Conservation (phyloP, 1,284 basidiomycete species). For the Athelia psychrophila region DNA sequence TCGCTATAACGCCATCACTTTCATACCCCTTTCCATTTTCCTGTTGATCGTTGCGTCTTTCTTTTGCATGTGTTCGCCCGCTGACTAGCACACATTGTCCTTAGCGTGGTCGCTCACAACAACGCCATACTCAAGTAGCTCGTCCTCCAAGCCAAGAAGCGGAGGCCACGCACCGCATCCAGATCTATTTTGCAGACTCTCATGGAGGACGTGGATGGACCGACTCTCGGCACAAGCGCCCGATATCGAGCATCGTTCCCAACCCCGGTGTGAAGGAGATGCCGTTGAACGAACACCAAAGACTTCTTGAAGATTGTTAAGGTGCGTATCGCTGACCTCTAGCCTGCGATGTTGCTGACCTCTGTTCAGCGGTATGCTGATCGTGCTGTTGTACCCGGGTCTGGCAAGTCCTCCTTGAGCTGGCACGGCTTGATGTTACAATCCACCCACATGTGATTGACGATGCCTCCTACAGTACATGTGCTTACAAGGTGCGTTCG, state of each 20-base stretch:
- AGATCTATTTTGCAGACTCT: slow-evolving; percentile 84
- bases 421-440: too few relatives aligned
- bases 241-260: slow-evolving; percentile 76
- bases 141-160: slow-evolving; percentile 82
- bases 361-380: slow-evolving; percentile 58
- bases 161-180: slow-evolving; percentile 76
- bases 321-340: neutral
- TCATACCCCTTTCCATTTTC: too few relatives aligned
- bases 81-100: neutral
- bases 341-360: neutral
- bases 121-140: slow-evolving; percentile 81
- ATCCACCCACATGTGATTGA: too few relatives aligned
- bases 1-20: too few relatives aligned
- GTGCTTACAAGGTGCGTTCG: too few relatives aligned
- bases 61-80: too few relatives aligned
- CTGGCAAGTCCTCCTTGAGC: slow-evolving; percentile 79
- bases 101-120: slow-evolving; percentile 72
- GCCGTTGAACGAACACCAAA: slow-evolving; percentile 72
- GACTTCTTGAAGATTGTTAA: slow-evolving; percentile 77
- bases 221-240: slow-evolving; percentile 77
- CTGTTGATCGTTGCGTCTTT: too few relatives aligned
- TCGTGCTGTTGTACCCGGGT: slow-evolving; percentile 73
- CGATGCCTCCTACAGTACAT: too few relatives aligned
- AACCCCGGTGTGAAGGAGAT: slow-evolving; percentile 84
- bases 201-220: slow-evolving; percentile 84